phyloP scores from a whole-genome alignment of 108 stramenopile genomes.

The Bacterosira constricta region DNA sequence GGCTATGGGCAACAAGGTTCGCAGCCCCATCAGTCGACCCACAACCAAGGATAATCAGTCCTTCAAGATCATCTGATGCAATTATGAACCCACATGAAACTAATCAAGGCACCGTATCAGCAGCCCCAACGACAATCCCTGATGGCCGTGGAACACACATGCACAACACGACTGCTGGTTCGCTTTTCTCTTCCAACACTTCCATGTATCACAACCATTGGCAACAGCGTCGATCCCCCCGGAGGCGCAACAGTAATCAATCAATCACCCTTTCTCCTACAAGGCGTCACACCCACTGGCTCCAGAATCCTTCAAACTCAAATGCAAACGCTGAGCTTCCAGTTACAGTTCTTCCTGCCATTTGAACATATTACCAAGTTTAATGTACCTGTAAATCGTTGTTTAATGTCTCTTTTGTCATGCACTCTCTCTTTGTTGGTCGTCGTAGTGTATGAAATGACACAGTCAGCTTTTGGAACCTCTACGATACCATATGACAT shows the following conservation, averaged over 20 bases:
- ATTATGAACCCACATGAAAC: slow-evolving; percentile 7
- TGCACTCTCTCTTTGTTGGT: no score
- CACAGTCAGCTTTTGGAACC: no score
- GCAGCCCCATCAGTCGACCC: no score
- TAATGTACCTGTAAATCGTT: no score
- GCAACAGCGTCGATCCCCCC: not conserved
- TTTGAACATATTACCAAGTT: no score
- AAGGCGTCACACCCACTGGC: not conserved
- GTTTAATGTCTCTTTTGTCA: no score
- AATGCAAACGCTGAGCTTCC: not conserved
- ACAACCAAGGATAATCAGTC: not conserved
- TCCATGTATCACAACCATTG: not conserved
- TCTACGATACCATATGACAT: no score
- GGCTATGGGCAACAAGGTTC: not conserved
- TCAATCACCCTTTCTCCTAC: not conserved
- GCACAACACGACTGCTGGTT: slow-evolving; percentile 1
- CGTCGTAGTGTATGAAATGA: no score
- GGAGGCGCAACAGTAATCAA: not conserved
- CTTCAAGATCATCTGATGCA: slow-evolving; percentile 3
- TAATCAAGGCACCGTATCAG: not conserved
- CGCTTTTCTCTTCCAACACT: not conserved
- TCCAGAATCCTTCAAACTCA: not conserved
- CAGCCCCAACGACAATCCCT: not conserved
- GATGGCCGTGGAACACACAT: not conserved
- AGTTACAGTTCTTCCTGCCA: not conserved